Evolutionary conservation across 169 alveolate species (phyloP), one percentile per base, ranked within the genome.

Genomic region (Babesia gibsoni): DNA sequence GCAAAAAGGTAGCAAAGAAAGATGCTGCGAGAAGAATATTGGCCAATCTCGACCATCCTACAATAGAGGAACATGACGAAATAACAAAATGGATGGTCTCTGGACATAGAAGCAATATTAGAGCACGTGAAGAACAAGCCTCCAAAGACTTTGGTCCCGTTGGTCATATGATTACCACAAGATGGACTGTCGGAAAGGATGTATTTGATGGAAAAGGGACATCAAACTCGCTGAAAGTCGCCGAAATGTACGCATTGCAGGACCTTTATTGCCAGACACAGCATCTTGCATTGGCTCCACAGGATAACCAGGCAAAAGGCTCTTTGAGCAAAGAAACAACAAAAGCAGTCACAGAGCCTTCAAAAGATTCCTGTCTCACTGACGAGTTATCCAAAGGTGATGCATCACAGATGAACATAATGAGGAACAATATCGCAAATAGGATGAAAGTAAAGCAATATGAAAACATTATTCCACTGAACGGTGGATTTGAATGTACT

Each of bases 11-110:
- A 14, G 87, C 87, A 2, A 61, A 45, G 23, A 78, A 59, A 48
- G 45, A 37, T 22, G 87, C 87, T 1, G 87, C 82, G 18, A 6
- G 82, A 36, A n/a, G 10, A 25, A 57, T 78, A 10, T 32, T 78
- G 33, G 22, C 69, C 4, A 29, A 68, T 8, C 14, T 78, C 33
- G 57, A 57, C 0, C 23, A 20, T 3, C 87, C 87, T 1, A 35
- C 82, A 3, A 8, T 36, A 2, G 82, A 78, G 4, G 82, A 78
- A 33, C 23, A 56, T 25, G 45, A 56, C 7, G 87, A 67, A 39
- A 68, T 64, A 25, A 78, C 81, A 1, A 67, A 68, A 43, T 78
- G 87, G 83, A 78, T 78, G 50, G 82, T 78, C 16, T 39, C 73
- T 20, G 63, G 67, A 18, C 84, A 65, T 45, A 27, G 52, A 22